Conservation (phyloP, 257 asterid species). For the Nyctanthes arbortristis region DNA sequence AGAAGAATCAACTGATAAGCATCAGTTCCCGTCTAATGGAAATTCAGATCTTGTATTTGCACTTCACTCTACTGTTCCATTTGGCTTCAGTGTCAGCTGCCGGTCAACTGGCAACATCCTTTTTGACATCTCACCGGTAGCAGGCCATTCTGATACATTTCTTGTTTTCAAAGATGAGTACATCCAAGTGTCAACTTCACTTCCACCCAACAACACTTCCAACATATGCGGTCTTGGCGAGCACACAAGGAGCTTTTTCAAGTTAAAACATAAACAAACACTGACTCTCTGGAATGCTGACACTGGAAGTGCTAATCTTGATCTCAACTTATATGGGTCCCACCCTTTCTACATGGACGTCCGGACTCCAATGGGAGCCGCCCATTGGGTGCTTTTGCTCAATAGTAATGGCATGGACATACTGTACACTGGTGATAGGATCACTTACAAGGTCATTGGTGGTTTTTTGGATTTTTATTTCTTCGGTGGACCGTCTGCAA, state of each 20-base stretch:
- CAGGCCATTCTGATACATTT: conserved; percentile 22
- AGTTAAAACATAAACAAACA: conserved; percentile 34
- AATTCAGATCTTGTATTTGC: conserved; percentile 36
- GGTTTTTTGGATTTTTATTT: conserved; percentile 31
- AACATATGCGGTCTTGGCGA: conserved; percentile 48
- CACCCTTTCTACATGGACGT: conserved; percentile 43
- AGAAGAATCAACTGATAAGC: neutral
- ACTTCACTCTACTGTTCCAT: conserved; percentile 39
- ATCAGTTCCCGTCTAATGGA: conserved; percentile 18
- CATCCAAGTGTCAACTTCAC: conserved; percentile 44
- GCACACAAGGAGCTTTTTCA: conserved; percentile 43
- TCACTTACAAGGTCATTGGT: conserved; percentile 31
- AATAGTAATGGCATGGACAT: conserved; percentile 37
- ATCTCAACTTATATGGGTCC: conserved; percentile 37
- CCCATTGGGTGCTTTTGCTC: conserved; percentile 33
- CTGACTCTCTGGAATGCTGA: conserved; percentile 53
- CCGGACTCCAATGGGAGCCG: conserved; percentile 11
- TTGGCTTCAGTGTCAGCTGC: conserved; percentile 38
- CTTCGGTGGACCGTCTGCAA: conserved; percentile 27
- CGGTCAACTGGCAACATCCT: conserved; percentile 39
- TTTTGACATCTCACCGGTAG: conserved; percentile 32
- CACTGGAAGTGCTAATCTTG: conserved; percentile 30
- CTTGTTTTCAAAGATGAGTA: conserved; percentile 51
- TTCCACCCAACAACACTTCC: conserved; percentile 35
- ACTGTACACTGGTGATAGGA: conserved; percentile 24